Evolutionary conservation across 805 yeast genomes (phyloP).

Genomic region (Cyberlindnera galapagoensis): DNA sequence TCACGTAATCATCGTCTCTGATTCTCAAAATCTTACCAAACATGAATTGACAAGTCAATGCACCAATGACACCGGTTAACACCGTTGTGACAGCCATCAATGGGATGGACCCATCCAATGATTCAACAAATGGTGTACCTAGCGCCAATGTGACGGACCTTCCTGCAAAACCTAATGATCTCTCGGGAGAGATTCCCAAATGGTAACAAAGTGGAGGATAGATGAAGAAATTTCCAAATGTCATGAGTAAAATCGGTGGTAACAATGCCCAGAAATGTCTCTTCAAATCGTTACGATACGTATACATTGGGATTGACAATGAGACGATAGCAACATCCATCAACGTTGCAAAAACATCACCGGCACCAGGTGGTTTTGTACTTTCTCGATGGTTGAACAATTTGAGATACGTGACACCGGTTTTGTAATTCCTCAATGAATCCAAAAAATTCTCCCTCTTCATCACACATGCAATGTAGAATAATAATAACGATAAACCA

Average conservation of each 20-base stretch:
- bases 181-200: slow-evolving; percentile 52
- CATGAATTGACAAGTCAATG: slow-evolving; percentile 49
- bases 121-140: slow-evolving; percentile 66
- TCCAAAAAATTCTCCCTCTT: slow-evolving; percentile 42
- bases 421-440: slow-evolving; percentile 50
- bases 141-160: slow-evolving; percentile 74
- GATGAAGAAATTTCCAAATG: slow-evolving; percentile 52
- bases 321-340: slow-evolving; percentile 78
- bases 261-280: slow-evolving; percentile 52
- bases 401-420: slow-evolving; percentile 59
- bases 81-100: slow-evolving; percentile 77
- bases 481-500: slow-evolving; percentile 53
- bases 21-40: slow-evolving; percentile 39
- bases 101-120: slow-evolving; percentile 62
- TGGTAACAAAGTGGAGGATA: slow-evolving; percentile 66
- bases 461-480: slow-evolving; percentile 54
- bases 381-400: slow-evolving; percentile 38
- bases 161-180: slow-evolving; percentile 72
- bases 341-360: slow-evolving; percentile 62
- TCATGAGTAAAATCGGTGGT: slow-evolving; percentile 52
- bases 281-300: slow-evolving; percentile 57
- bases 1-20: slow-evolving; percentile 58
- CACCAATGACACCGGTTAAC: slow-evolving; percentile 71
- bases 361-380: slow-evolving; percentile 66
- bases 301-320: slow-evolving; percentile 69